Conservation (phyloP, 331 rosid species). For the Malus hybrid region DNA sequence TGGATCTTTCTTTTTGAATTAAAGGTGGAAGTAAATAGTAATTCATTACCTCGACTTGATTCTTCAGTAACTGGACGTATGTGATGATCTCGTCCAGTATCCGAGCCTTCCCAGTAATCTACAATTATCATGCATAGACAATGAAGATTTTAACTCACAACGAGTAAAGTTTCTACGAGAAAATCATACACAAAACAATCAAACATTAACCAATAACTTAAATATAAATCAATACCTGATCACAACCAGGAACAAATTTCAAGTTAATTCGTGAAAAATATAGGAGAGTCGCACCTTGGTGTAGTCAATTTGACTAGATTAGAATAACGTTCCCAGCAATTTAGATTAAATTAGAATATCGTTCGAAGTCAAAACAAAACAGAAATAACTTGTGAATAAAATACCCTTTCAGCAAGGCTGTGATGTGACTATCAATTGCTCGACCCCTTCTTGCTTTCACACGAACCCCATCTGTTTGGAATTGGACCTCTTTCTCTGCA, state of each 20-base stretch:
- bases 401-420: conserved; percentile 15
- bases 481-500: not conserved
- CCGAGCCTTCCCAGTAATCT: conserved; percentile 13
- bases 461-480: not conserved
- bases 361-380: too few relatives aligned
- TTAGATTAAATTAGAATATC: too few relatives aligned
- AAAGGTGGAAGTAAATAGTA: not conserved
- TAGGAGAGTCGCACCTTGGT: not conserved
- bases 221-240: conserved; percentile 1
- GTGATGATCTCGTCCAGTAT: conserved; percentile 14
- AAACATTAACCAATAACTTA: not conserved
- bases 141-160: not conserved
- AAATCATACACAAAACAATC: not conserved
- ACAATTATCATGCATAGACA: not conserved
- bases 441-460: conserved; percentile 19
- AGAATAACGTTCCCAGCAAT: too few relatives aligned
- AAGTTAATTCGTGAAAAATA: not conserved
- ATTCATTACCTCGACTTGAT: conserved; percentile 10
- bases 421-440: conserved; percentile 14
- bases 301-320: too few relatives aligned
- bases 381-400: not conserved
- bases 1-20: not conserved
- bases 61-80: conserved; percentile 10
- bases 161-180: not conserved
- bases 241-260: conserved; percentile 15